These are phyloP conservation scores for Trichosanthes cucumerina DNA, from an alignment of 306 rosid species.

Conservation along the genomic window DNA sequence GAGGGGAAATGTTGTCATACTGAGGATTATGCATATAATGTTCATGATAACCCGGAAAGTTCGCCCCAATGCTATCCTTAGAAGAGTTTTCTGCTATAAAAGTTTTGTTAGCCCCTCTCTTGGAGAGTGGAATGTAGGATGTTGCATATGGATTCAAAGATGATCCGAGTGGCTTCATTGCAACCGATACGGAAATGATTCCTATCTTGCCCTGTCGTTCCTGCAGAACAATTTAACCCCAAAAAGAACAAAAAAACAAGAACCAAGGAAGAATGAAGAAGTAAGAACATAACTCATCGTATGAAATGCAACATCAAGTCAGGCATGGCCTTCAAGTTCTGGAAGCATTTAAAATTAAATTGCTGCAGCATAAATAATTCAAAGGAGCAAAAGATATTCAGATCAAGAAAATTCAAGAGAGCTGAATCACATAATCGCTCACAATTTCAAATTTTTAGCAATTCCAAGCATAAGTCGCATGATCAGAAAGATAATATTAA, in stretches of 20 bases:
- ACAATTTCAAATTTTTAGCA: background rate
- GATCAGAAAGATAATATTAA: background rate
- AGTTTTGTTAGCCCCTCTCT: conserved; percentile 33
- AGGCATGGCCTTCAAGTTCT: background rate
- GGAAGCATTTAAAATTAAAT: background rate
- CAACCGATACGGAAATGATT: conserved; percentile 11
- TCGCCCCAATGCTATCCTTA: conserved; percentile 20
- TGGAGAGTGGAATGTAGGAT: conserved; percentile 55
- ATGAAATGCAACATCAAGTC: background rate
- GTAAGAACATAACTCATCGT: background rate
- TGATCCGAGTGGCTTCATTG: conserved; percentile 48
- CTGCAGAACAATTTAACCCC: background rate
- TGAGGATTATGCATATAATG: conserved; percentile 15
- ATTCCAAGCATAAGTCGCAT: background rate
- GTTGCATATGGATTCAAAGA: conserved; percentile 78
- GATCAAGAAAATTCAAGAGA: background rate
- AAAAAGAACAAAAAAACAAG: background rate
- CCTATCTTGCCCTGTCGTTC: background rate
- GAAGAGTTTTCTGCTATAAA: conserved; percentile 17
- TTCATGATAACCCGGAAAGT: conserved; percentile 30
- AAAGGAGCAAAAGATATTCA: background rate
- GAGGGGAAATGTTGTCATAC: conserved; percentile 13
- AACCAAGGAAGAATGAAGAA: background rate
- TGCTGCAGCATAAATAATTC: background rate
- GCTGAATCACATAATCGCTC: background rate